Evolutionary conservation across 257 asterid species (phyloP).

Genomic region (Solanum neorickii): DNA sequence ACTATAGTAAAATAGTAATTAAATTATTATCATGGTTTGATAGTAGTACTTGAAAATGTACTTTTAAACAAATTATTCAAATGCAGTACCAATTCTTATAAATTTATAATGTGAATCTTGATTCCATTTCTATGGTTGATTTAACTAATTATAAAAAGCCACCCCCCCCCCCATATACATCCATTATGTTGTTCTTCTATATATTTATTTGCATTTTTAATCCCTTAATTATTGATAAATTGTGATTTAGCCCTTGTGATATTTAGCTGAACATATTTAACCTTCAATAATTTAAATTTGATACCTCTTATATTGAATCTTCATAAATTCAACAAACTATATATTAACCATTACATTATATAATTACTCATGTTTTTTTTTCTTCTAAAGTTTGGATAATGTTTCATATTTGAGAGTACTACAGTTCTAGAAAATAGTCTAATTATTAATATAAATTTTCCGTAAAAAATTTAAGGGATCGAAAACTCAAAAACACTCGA

Average conservation of each 20-base stretch:
- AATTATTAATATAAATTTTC: neutral
- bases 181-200: constrained; percentile 4
- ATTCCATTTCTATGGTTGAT: neutral
- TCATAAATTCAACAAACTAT: neutral
- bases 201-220: neutral
- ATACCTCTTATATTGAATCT: neutral
- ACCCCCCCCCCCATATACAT: neutral
- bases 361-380: neutral
- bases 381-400: neutral
- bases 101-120: neutral
- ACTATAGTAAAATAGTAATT: neutral
- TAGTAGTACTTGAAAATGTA: neutral
- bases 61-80: neutral
- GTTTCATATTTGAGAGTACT: neutral
- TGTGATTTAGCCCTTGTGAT: neutral
- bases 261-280: neutral
- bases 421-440: neutral
- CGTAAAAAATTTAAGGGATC: neutral
- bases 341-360: neutral
- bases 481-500: neutral
- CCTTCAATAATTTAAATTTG: neutral
- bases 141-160: neutral
- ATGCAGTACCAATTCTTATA: neutral
- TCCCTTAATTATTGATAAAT: neutral
- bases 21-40: neutral